A percentile compares a stretch with the other conserved stretches of the same genome.
Conservation (phyloP, 148 eudicot genomes). For the Drosera capensis region DNA sequence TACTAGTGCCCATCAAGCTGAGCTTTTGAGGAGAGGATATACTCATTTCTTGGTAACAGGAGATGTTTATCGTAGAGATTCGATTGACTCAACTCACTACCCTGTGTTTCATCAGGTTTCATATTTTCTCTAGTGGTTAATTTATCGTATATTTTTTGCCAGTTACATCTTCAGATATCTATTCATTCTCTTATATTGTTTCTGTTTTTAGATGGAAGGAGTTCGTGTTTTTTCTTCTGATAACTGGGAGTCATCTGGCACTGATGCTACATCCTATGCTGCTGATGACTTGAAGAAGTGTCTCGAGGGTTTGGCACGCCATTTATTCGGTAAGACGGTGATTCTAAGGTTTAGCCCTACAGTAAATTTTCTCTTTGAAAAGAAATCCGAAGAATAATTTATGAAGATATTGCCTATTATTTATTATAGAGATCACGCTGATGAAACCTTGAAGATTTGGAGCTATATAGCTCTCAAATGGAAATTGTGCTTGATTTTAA, state of each 20-base stretch:
- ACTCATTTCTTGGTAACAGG: slow-evolving; percentile 88
- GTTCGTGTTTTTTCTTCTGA: slow-evolving; percentile 62
- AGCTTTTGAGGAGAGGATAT: slow-evolving; percentile 61
- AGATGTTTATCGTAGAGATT: slow-evolving; percentile 97
- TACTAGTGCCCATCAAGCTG: slow-evolving; percentile 99
- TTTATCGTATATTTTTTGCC: background rate
- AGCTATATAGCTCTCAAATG: no score
- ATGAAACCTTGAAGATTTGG: no score
- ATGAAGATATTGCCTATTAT: no score
- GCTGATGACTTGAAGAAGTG: slow-evolving; percentile 78
- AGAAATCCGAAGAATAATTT: no score
- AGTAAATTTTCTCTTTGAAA: no score
- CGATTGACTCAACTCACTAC: slow-evolving; percentile 93
- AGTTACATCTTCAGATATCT: background rate
- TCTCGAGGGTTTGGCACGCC: slow-evolving; percentile 95
- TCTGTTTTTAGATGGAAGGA: slow-evolving; percentile 76
- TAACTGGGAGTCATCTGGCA: slow-evolving; percentile 80
- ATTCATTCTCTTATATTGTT: slow-evolving; percentile 3
- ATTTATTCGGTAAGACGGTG: slow-evolving; percentile 77
- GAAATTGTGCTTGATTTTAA: no score
- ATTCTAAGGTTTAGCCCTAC: slow-evolving; percentile 3
- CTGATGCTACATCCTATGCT: slow-evolving; percentile 56
- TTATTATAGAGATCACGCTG: no score
- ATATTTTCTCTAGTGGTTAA: slow-evolving; percentile 1
- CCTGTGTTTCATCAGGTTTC: slow-evolving; percentile 97